phyloP scores from a whole-genome alignment of 2,329 filamentous ascomycete species.

The Colletotrichum falcatum region DNA sequence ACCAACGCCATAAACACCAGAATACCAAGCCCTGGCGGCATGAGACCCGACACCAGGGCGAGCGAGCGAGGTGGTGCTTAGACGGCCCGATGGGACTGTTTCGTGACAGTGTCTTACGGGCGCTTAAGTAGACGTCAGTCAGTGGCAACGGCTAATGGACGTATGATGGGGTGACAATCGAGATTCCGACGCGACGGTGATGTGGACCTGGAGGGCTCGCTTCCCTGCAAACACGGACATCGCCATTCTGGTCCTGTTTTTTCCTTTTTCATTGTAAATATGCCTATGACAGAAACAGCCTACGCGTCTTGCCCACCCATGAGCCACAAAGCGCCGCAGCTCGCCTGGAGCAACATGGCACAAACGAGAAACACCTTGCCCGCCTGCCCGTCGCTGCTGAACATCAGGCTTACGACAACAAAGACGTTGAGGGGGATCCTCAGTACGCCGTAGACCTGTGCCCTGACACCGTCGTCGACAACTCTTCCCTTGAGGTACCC shows the following conservation, averaged over 20 bases:
- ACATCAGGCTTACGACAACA: slow-evolving; percentile 61
- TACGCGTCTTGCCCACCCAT: slow-evolving; percentile 34
- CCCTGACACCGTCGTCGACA: slow-evolving; percentile 64
- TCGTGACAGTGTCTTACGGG: slow-evolving; percentile 27
- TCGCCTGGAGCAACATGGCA: slow-evolving; percentile 47
- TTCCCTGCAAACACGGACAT: background rate
- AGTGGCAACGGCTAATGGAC: background rate
- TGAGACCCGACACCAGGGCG: slow-evolving; percentile 34
- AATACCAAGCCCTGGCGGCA: slow-evolving; percentile 3
- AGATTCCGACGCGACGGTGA: background rate
- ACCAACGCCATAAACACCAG: slow-evolving; percentile 2
- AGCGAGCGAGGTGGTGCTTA: slow-evolving; percentile 24
- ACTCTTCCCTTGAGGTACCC: slow-evolving; percentile 64
- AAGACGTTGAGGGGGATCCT: slow-evolving; percentile 70
- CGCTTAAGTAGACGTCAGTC: slow-evolving; percentile 40
- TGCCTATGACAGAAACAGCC: background rate
- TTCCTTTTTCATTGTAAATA: too few species aligned
- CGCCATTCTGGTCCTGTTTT: background rate
- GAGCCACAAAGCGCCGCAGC: slow-evolving; percentile 47
- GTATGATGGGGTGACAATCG: background rate
- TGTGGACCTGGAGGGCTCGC: background rate
- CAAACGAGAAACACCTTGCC: slow-evolving; percentile 49
- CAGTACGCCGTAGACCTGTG: slow-evolving; percentile 65
- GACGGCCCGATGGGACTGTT: slow-evolving; percentile 32
- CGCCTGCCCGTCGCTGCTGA: slow-evolving; percentile 48